phyloP scores from a whole-genome alignment of 345 rosid genomes.

The Arabidopsis arenosa region DNA sequence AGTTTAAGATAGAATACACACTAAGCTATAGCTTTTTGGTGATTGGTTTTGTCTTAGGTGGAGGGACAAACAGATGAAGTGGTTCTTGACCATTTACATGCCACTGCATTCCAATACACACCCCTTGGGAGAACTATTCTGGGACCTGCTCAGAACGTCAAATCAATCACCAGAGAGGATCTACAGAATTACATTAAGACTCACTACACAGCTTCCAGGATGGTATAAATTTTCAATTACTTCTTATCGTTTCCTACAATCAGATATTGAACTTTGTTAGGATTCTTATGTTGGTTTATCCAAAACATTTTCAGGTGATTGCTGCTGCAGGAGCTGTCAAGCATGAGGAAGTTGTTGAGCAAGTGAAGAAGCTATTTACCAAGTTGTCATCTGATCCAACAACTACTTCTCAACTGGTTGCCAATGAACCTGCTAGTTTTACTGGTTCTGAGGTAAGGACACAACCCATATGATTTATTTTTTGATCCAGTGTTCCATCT shows the following conservation, averaged over 20 bases:
- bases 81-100: constrained; percentile 94
- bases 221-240: constrained; percentile 53
- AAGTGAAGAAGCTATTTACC: constrained; percentile 80
- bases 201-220: constrained; percentile 97
- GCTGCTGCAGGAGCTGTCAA: constrained; percentile 98
- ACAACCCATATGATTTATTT: constrained; percentile 11
- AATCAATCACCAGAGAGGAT: constrained; percentile 74
- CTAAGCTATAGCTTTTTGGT: neutral
- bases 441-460: constrained; percentile 95
- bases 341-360: constrained; percentile 94
- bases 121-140: constrained; percentile 95
- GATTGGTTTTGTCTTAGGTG: constrained; percentile 51
- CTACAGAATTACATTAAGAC: constrained; percentile 85
- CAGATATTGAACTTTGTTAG: neutral
- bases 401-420: constrained; percentile 82
- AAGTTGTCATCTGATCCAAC: constrained; percentile 86
- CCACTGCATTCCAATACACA: constrained; percentile 93
- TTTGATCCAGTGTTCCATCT: constrained; percentile 10
- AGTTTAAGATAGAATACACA: neutral
- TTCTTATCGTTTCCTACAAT: neutral
- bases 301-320: constrained; percentile 65
- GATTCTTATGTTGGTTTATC: constrained; percentile 6
- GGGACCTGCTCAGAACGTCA: constrained; percentile 87
- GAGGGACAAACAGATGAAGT: constrained; percentile 95
- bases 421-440: constrained; percentile 80